A percentile compares a stretch with the other conserved stretches of the same genome.
Conservation (phyloP, 345 rosid genomes). For the Physaria fendleri region DNA sequence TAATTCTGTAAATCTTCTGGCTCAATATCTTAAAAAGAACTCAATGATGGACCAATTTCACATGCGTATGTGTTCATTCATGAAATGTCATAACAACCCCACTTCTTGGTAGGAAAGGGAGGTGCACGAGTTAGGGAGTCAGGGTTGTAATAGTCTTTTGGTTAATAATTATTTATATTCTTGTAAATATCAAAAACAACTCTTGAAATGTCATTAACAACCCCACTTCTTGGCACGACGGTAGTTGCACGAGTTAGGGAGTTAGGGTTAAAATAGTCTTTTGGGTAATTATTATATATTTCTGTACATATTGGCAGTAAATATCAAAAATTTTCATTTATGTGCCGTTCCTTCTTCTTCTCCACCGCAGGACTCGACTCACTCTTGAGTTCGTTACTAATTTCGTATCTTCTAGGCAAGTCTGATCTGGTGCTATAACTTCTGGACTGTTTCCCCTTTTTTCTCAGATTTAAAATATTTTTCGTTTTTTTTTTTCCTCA, state of each 20-base stretch:
- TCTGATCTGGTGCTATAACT: not conserved
- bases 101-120: not conserved
- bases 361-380: constrained; percentile 20
- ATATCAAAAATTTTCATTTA: not conserved
- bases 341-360: not conserved
- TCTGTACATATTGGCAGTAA: not conserved
- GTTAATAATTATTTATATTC: too few species aligned
- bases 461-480: not conserved
- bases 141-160: constrained; percentile 10
- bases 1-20: not conserved
- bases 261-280: constrained; percentile 6
- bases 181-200: too few species aligned
- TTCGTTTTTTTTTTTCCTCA: not conserved
- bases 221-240: not conserved
- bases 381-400: constrained; percentile 13
- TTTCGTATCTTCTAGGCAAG: constrained; percentile 19
- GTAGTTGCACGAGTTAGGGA: not conserved
- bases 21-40: not conserved
- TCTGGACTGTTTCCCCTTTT: not conserved
- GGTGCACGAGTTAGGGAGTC: not conserved
- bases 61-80: constrained; percentile 8
- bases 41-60: constrained; percentile 10
- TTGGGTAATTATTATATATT: not conserved
- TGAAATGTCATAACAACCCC: too few species aligned
- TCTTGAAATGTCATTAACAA: constrained; percentile 5